Evolutionary conservation across 202 grass and related monocot genomes (phyloP), one percentile per base, ranked within the genome.

Genomic region (Schoenoplectus tabernaemontani): DNA sequence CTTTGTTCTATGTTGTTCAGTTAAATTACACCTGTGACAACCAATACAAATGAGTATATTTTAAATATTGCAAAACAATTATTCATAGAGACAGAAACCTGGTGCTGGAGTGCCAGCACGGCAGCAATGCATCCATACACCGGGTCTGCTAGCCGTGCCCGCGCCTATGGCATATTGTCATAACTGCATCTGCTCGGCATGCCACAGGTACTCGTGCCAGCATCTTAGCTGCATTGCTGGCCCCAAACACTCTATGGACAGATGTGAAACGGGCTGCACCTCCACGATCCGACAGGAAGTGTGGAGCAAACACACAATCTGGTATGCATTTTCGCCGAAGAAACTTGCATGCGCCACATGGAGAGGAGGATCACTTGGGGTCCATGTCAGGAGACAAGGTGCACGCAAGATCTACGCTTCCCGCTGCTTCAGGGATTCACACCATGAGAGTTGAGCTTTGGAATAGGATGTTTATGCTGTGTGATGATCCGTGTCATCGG

Each of bases 161-260:
- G 93, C 10, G 93, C 93, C 87, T 97, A 81, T 97, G 91, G 85
- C 91, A 93, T 80, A 97, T 86, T 64, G 87, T 97, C 57, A 86
- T 82, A 51, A 90, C 87, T 36, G 85, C 82, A 57, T 93, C 93
- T 22, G 77, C 78, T 43, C 87, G 81, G 37, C 86, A 81, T 77
- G 82, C 69, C 20, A 47, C 68, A 7, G 93, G 91, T 69, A 93
- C 87, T 67, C 79, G 80, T 37, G 84, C 80, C 86, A 93, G 85
- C 87, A 97, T 86, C 88, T 93, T 97, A 17, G 91, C 84, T n/a
- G 90, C 91, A 83, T 97, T 97, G 83, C 93, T 97, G 32, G 93
- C 91, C 4, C 93, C 91, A 77, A 97, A 97, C 78, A 97, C 89
- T 34, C 61, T 83, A 74, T 87, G 93, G 85, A 86, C 84, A 7